Conservation (phyloP, 129 eudicot species). For the Tanacetum coccineum region DNA sequence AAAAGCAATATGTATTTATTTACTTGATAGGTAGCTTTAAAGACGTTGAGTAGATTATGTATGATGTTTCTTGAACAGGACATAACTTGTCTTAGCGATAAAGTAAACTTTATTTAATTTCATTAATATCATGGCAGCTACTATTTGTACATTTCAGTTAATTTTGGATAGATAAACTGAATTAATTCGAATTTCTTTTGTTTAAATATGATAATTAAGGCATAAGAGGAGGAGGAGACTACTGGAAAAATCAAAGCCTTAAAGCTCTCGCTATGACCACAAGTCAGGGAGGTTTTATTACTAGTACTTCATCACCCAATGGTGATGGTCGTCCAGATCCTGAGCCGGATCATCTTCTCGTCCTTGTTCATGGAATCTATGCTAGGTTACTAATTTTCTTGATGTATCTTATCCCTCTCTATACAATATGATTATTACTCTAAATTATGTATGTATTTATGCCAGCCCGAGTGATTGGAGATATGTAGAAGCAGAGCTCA, state of each 20-base stretch:
- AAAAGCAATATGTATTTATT: background rate
- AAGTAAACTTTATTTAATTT: too few species aligned
- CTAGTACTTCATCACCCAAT: conserved; percentile 22
- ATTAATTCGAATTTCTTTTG: background rate
- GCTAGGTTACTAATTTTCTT: conserved; percentile 49
- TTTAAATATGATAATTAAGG: conserved; percentile 31
- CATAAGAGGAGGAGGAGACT: conserved; percentile 18
- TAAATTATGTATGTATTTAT: conserved; percentile 18
- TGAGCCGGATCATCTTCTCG: conserved; percentile 92
- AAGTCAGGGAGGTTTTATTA: conserved; percentile 43
- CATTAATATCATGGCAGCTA: too few species aligned
- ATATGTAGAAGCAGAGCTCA: conserved; percentile 81
- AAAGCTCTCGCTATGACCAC: conserved; percentile 71
- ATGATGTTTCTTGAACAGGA: too few species aligned
- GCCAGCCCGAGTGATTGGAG: conserved; percentile 96
- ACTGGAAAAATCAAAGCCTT: conserved; percentile 39
- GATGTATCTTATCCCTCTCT: background rate
- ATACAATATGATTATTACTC: background rate
- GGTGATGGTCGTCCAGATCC: conserved; percentile 34
- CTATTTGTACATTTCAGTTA: too few species aligned
- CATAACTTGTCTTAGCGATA: too few species aligned
- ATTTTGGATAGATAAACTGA: too few species aligned
- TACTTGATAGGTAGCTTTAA: background rate
- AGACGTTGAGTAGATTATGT: too few species aligned
- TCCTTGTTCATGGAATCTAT: conserved; percentile 97